Evolutionary conservation across 2,329 filamentous ascomycete genomes (phyloP), one percentile per base, ranked within the genome.

Genomic region (Scleromitrula shiraiana): DNA sequence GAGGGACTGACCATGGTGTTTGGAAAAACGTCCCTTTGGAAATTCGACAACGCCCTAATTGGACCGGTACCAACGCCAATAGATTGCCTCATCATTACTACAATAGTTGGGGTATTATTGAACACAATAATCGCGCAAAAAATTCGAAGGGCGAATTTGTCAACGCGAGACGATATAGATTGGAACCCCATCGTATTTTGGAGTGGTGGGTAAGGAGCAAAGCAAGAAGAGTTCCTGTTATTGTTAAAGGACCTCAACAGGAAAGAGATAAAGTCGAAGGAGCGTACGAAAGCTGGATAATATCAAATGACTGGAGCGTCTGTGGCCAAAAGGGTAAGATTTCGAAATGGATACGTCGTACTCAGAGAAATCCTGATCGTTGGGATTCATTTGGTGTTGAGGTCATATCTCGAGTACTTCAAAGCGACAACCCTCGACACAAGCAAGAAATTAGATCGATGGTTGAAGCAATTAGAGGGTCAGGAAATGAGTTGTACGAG

Each of bases 341-440:
- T 12, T 41, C 35, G n/a, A 45, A 43, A 19, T 51, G 53, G 48
- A 46, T 62, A 15, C 56, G 57, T 27, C 39, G 49, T 12, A 27
- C 48, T 22, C 30, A 10, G 14, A 20, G 33, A 33, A 26, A 27
- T 8, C 19, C 36, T 20, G n/a, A 47, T 8, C 24, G 53, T 19
- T 59, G 57, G 59, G 59, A 60, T 33, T 57, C 56, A 8, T 55
- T 51, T 37, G 59, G 59, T 5, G 36, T 60, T 15, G 54, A 61
- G 38, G 32, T 59, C 9, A 46, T 53, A 36, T 59, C 57, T 24
- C 56, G 50, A 3, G 33, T 56, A 7, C 41, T 58, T 37, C 46
- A 46, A 7, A 50, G 53, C 2, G 41, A 40, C 14, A 10, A 23
- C 1, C 4, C 10, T 4, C 19, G 26, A 29, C 43, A 50, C 12